Percentiles rank a stretch among this genome's conserved stretches.
phyloP scores from a whole-genome alignment of 2,329 filamentous ascomycete genomes.

The Elsinoe arachidis region DNA sequence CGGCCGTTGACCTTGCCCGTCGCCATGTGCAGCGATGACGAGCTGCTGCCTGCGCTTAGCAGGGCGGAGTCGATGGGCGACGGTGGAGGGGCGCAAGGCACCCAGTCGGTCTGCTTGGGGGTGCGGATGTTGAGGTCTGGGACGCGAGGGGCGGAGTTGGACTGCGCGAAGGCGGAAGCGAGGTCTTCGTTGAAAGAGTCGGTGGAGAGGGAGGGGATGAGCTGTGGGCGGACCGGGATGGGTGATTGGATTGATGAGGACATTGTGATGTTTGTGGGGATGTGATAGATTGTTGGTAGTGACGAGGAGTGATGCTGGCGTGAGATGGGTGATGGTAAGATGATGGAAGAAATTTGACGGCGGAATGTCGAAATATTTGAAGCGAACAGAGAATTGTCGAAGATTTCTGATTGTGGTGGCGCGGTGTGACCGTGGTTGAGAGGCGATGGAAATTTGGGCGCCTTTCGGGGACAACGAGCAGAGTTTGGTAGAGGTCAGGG shows the following conservation, averaged over 20 bases:
- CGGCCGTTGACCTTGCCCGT: constrained; percentile 13
- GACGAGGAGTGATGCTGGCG: not conserved
- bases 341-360: not conserved
- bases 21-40: constrained; percentile 7
- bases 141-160: constrained; percentile 15
- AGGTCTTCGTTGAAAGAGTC: constrained; percentile 18
- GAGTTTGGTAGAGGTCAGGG: not conserved
- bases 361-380: not conserved
- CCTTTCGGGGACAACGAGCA: not conserved
- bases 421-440: not conserved
- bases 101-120: constrained; percentile 15
- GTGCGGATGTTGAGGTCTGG: constrained; percentile 17
- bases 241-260: constrained; percentile 15
- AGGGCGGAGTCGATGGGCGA: constrained; percentile 15
- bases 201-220: constrained; percentile 10
- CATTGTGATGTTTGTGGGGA: constrained; percentile 3
- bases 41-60: constrained; percentile 8
- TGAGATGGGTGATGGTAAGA: not conserved
- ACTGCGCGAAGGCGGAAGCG: constrained; percentile 15
- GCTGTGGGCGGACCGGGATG: constrained; percentile 6
- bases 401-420: constrained; percentile 6
- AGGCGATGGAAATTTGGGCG: not conserved
- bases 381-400: not conserved
- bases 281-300: not conserved
- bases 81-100: constrained; percentile 15